Evolutionary conservation across 2,329 filamentous ascomycete genomes (phyloP).

Genomic region (Aspergillus niger): DNA sequence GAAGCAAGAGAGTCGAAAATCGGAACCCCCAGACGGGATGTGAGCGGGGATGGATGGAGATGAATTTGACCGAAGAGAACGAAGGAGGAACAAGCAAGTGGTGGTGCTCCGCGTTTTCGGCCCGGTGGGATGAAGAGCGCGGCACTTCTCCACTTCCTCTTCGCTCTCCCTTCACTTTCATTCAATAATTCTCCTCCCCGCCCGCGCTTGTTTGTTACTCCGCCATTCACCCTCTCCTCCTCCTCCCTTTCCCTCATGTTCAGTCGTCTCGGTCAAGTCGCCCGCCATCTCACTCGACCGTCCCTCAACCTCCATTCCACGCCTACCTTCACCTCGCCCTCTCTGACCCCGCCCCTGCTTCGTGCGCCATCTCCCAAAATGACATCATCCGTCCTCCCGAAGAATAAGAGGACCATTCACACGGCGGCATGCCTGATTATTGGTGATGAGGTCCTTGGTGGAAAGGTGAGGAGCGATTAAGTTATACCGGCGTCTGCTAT

Average conservation of each 20-base stretch:
- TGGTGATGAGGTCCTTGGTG: constrained; percentile 93
- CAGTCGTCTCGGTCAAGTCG: constrained; percentile 70
- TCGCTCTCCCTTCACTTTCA: constrained; percentile 9
- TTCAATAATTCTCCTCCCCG: constrained; percentile 4
- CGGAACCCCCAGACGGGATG: neutral
- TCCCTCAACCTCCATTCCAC: constrained; percentile 59
- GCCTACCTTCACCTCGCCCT: constrained; percentile 42
- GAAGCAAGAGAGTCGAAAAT: neutral
- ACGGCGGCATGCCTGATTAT: constrained; percentile 94
- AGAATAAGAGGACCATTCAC: constrained; percentile 65
- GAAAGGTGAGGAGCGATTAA: constrained; percentile 66
- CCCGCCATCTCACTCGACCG: constrained; percentile 69
- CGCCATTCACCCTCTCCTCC: constrained; percentile 8
- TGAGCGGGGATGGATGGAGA: neutral
- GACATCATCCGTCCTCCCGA: constrained; percentile 46
- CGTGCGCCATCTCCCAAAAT: constrained; percentile 33
- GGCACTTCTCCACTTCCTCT: constrained; percentile 16
- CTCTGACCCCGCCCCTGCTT: constrained; percentile 21
- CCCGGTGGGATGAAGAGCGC: constrained; percentile 12
- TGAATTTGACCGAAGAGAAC: neutral
- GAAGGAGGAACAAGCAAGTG: neutral
- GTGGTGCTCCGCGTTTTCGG: constrained; percentile 6
- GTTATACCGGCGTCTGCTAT: neutral
- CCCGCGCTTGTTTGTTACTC: constrained; percentile 8
- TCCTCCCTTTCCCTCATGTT: constrained; percentile 61